These are phyloP conservation scores for Helotiales sp. DNA, from an alignment of 2,329 filamentous ascomycete genomes.

Conservation along the genomic window DNA sequence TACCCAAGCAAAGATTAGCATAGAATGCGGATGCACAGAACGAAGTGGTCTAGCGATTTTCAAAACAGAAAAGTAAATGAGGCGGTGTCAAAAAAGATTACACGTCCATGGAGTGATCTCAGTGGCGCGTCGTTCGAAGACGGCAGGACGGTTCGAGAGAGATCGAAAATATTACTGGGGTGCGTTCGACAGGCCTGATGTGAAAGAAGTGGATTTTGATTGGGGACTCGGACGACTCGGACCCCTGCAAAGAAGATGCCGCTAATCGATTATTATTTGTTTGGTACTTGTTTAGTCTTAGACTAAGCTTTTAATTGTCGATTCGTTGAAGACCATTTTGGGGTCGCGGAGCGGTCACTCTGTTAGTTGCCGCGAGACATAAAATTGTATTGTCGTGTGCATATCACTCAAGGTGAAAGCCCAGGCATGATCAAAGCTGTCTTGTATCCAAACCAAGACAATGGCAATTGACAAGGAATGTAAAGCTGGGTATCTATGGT, in stretches of 20 bases:
- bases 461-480: too few species aligned
- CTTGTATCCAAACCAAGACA: too few species aligned
- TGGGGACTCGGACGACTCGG: neutral
- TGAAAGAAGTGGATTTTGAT: neutral
- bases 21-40: too few species aligned
- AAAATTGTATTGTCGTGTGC: neutral
- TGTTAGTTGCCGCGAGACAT: neutral
- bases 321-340: neutral
- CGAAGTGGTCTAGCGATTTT: neutral
- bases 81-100: neutral
- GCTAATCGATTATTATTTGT: neutral
- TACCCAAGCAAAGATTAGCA: neutral
- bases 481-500: too few species aligned
- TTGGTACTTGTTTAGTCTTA: neutral
- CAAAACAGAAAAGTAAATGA: constrained; percentile 1
- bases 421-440: neutral
- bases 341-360: neutral
- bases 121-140: neutral
- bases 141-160: too few species aligned
- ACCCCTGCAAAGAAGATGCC: neutral
- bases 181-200: neutral
- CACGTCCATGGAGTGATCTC: neutral
- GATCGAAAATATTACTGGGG: neutral
- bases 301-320: neutral
- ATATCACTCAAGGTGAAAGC: neutral